Conservation (phyloP, 768 basidiomycete species). For the Naematelia aurantialba region DNA sequence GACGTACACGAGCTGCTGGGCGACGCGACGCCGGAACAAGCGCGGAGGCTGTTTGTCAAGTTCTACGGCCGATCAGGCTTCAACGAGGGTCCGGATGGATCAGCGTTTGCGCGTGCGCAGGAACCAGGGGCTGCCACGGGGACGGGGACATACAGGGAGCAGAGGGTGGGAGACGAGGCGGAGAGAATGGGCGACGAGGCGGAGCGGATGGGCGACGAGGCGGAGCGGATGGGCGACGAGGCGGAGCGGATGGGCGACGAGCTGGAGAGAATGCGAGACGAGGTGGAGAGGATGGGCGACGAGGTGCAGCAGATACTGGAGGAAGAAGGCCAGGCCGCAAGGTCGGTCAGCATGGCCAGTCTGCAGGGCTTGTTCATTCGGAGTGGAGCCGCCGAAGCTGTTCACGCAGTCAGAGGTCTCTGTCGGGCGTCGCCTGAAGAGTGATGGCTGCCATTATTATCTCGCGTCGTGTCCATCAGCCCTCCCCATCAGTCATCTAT, state of each 20-base stretch:
- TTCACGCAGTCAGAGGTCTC: neutral
- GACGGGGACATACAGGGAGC: slow-evolving; percentile 30
- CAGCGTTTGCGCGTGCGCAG: too few relatives aligned
- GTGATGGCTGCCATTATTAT: too few relatives aligned
- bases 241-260: slow-evolving; percentile 26
- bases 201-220: neutral
- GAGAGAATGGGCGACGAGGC: slow-evolving; percentile 35
- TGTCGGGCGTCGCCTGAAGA: too few relatives aligned
- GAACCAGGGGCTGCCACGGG: slow-evolving; percentile 39
- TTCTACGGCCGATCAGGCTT: slow-evolving; percentile 62
- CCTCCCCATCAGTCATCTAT: too few relatives aligned
- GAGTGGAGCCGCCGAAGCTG: slow-evolving; percentile 51
- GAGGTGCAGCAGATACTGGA: slow-evolving; percentile 59
- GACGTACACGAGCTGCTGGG: slow-evolving; percentile 79
- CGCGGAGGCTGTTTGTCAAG: slow-evolving; percentile 67
- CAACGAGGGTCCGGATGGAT: slow-evolving; percentile 51
- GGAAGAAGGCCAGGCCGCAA: slow-evolving; percentile 57
- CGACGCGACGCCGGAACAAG: slow-evolving; percentile 80
- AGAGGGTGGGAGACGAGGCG: slow-evolving; percentile 23
- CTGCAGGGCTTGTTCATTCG: slow-evolving; percentile 94
- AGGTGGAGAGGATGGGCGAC: slow-evolving; percentile 57
- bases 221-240: slow-evolving; percentile 8
- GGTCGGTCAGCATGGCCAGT: slow-evolving; percentile 88
- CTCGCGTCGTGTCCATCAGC: too few relatives aligned
- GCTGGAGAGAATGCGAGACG: slow-evolving; percentile 59